Evolutionary conservation across 257 asterid genomes (phyloP).

Genomic region (Cruciata laevipes): DNA sequence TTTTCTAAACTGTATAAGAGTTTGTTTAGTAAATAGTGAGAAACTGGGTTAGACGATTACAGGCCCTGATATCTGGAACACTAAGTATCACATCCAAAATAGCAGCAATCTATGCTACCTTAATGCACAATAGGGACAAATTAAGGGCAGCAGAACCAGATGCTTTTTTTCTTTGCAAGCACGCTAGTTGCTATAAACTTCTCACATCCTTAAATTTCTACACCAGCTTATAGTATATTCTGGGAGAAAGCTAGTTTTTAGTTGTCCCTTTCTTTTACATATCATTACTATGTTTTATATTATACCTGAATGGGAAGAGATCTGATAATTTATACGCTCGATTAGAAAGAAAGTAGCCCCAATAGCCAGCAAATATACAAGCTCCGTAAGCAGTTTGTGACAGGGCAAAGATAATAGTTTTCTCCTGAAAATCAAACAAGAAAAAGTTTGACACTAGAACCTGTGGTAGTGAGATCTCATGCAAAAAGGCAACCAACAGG

Average conservation of each 20-base stretch:
- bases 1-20: conserved; percentile 50
- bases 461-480: conserved; percentile 1
- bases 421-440: conserved; percentile 59
- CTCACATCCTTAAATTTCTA: not conserved
- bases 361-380: conserved; percentile 68
- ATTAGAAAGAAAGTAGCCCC: conserved; percentile 74
- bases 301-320: conserved; percentile 78
- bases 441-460: conserved; percentile 16
- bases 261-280: not conserved
- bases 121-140: not conserved
- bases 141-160: not conserved
- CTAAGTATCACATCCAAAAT: not conserved
- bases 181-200: not conserved
- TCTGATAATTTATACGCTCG: conserved; percentile 37
- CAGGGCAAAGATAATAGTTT: conserved; percentile 64
- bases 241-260: not conserved
- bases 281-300: conserved; percentile 8
- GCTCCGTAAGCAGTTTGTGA: conserved; percentile 89
- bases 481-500: not conserved
- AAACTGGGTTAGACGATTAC: conserved; percentile 2
- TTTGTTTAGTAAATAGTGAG: conserved; percentile 12
- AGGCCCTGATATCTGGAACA: not conserved
- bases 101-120: not conserved
- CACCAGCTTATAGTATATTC: not conserved
- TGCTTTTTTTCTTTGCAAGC: not conserved